Percentiles rank a stretch among this genome's conserved stretches.
These are phyloP conservation scores for Stromatinia cepivora DNA, from an alignment of 2,329 filamentous ascomycete species.

Conservation along the genomic window DNA sequence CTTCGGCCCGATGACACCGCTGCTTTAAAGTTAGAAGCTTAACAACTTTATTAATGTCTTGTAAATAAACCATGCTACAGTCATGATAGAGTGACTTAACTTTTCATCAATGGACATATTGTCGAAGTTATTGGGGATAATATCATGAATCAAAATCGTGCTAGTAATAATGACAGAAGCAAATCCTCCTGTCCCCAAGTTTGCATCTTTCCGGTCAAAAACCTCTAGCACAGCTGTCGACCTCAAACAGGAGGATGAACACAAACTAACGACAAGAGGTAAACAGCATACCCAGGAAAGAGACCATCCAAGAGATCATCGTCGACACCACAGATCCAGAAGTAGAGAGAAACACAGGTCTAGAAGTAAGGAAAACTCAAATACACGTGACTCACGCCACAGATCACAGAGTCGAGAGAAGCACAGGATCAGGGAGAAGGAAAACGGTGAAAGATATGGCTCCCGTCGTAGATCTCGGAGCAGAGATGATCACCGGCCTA, in stretches of 20 bases:
- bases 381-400: conserved; percentile 9
- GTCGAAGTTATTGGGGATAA: neutral
- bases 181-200: conserved; percentile 59
- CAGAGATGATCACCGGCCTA: conserved; percentile 22
- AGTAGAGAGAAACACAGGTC: conserved; percentile 16
- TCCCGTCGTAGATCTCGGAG: conserved; percentile 3
- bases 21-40: conserved; percentile 14
- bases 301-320: conserved; percentile 12
- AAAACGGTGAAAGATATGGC: conserved; percentile 28
- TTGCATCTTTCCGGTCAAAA: conserved; percentile 70
- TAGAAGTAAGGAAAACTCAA: conserved; percentile 9
- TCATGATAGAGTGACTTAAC: neutral
- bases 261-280: conserved; percentile 21
- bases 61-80: neutral
- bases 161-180: conserved; percentile 32
- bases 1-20: neutral
- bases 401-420: conserved; percentile 21
- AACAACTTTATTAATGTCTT: neutral
- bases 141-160: neutral
- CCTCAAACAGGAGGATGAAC: conserved; percentile 25
- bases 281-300: conserved; percentile 16
- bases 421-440: conserved; percentile 22
- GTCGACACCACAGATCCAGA: conserved; percentile 20
- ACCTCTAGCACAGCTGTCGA: conserved; percentile 26
- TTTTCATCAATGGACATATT: neutral